Percentiles rank a stretch among this genome's conserved stretches.
These are phyloP conservation scores for Clonostachys rhizophaga DNA, from an alignment of 2,329 filamentous ascomycete species.

Conservation along the genomic window DNA sequence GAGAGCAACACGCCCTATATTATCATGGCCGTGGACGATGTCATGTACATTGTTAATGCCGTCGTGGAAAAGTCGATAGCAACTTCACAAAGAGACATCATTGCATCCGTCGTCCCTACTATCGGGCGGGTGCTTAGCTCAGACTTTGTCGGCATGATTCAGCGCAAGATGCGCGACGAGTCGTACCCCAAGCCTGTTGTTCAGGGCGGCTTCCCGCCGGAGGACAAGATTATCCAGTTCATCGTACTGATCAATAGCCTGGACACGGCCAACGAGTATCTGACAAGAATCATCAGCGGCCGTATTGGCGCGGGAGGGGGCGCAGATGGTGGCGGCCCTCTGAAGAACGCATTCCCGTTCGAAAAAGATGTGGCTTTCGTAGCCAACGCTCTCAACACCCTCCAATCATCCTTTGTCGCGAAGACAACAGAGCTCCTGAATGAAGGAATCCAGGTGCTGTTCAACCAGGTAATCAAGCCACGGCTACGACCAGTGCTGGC, in stretches of 20 bases:
- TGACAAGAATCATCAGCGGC: constrained; percentile 75
- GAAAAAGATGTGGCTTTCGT: constrained; percentile 70
- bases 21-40: constrained; percentile 92
- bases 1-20: constrained; percentile 83
- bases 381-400: constrained; percentile 58
- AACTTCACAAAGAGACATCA: constrained; percentile 76
- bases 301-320: constrained; percentile 40
- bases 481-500: constrained; percentile 79
- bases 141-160: constrained; percentile 95
- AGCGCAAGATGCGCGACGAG: constrained; percentile 96
- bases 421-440: constrained; percentile 80
- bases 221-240: constrained; percentile 84
- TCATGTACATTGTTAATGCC: constrained; percentile 98
- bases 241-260: constrained; percentile 94
- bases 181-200: constrained; percentile 78
- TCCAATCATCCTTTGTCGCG: constrained; percentile 67
- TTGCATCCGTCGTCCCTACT: constrained; percentile 73
- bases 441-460: constrained; percentile 81
- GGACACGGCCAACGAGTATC: constrained; percentile 87
- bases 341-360: constrained; percentile 73
- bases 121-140: constrained; percentile 75
- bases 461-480: constrained; percentile 80
- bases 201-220: constrained; percentile 78
- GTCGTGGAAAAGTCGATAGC: constrained; percentile 82
- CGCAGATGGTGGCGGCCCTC: constrained; percentile 14